Evolutionary conservation across 192 early-diverging fungal species (phyloP).

Genomic region (Piromyces sp.): DNA sequence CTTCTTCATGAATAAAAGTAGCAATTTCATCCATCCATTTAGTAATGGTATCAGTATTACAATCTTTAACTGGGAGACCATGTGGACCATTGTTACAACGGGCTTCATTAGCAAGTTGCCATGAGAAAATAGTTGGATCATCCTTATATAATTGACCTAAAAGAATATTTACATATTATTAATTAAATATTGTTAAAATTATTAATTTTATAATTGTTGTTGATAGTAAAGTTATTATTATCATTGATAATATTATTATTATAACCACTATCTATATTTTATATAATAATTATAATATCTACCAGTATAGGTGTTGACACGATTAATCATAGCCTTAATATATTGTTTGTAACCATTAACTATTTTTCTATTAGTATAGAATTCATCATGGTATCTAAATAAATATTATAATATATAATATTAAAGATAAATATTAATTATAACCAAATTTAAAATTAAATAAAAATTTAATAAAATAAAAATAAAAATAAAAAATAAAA

Average conservation of each 20-base stretch:
- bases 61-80: conserved; percentile 1
- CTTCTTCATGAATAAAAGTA: conserved; percentile 13
- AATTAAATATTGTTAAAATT: no score
- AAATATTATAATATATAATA: no score
- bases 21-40: conserved; percentile 14
- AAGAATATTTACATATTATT: no score
- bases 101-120: conserved; percentile 8
- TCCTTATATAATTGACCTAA: conserved; percentile 3
- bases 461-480: background rate
- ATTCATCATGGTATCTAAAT: background rate
- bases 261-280: background rate
- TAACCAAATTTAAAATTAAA: background rate
- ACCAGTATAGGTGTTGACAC: background rate
- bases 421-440: no score
- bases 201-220: no score
- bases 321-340: background rate
- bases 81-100: background rate
- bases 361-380: background rate
- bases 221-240: no score
- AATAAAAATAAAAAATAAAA: no score
- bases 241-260: no score
- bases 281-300: background rate
- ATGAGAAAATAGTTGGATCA: conserved; percentile 6
- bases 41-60: conserved; percentile 7
- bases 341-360: background rate